phyloP scores from a whole-genome alignment of 345 rosid species.

The Gossypium anomalum region DNA sequence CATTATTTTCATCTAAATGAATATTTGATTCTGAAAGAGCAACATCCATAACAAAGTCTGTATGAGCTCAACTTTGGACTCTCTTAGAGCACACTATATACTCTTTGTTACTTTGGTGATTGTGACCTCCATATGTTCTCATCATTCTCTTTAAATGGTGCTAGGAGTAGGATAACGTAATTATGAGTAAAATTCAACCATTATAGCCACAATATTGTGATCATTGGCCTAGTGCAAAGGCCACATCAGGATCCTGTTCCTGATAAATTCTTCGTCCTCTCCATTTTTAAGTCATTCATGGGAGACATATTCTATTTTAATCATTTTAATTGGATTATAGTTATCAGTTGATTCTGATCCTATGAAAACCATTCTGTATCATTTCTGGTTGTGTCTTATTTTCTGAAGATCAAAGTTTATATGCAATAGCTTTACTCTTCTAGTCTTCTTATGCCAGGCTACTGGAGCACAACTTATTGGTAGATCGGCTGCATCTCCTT shows the following conservation, averaged over 20 bases:
- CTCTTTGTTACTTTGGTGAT: not conserved
- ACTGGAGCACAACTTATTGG: constrained; percentile 70
- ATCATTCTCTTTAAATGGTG: not conserved
- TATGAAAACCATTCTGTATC: not conserved
- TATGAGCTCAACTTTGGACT: not conserved
- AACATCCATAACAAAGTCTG: not conserved
- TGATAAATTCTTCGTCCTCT: not conserved
- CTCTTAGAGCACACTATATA: not conserved
- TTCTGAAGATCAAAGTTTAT: constrained; percentile 10
- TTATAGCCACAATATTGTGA: not conserved
- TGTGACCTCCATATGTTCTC: not conserved
- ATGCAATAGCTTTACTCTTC: not conserved
- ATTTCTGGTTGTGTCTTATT: not conserved
- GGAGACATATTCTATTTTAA: not conserved
- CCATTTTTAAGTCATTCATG: not conserved
- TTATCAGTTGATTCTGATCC: not conserved
- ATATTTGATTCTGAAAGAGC: not conserved
- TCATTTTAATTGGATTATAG: not conserved
- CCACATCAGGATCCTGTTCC: not conserved
- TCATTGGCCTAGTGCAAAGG: not conserved
- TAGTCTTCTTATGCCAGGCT: constrained; percentile 29
- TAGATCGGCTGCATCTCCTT: constrained; percentile 89
- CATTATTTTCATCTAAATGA: not conserved
- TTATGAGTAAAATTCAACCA: not conserved
- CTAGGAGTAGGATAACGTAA: constrained; percentile 1